A percentile compares a stretch with the other conserved stretches of the same genome.
Conservation (phyloP, 2,329 filamentous ascomycete species). For the Stenocarpella maydis region DNA sequence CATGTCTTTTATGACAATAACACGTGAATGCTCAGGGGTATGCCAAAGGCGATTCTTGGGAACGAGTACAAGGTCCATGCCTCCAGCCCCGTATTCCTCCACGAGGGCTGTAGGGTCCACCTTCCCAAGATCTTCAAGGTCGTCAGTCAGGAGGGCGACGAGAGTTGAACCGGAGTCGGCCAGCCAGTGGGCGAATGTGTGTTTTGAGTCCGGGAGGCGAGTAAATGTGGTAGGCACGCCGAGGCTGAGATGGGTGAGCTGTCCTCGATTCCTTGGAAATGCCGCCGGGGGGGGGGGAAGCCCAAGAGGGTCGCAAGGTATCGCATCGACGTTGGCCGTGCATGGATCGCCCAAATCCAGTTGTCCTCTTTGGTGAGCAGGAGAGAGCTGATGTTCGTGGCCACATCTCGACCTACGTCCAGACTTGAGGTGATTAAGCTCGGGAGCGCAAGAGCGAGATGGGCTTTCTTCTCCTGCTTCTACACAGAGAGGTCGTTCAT, state of each 20-base stretch:
- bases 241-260: constrained; percentile 31
- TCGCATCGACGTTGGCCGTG: not conserved
- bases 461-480: not conserved
- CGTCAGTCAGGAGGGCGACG: constrained; percentile 31
- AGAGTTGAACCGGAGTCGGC: constrained; percentile 20
- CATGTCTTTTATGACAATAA: constrained; percentile 60
- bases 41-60: constrained; percentile 44
- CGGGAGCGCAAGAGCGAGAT: not conserved
- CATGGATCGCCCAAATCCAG: constrained; percentile 5
- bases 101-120: constrained; percentile 26
- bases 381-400: constrained; percentile 8
- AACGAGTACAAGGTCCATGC: constrained; percentile 47
- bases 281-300: constrained; percentile 15
- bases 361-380: not conserved
- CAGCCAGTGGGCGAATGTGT: constrained; percentile 29
- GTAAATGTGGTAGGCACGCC: constrained; percentile 25
- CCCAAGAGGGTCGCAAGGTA: constrained; percentile 25
- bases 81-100: constrained; percentile 39
- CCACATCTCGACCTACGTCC: not conserved
- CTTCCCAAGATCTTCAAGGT: not conserved
- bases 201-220: constrained; percentile 22
- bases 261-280: constrained; percentile 35
- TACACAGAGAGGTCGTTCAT: not conserved
- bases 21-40: constrained; percentile 58
- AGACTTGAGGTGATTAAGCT: constrained; percentile 5